Conservation (phyloP, 345 rosid genomes). For the Orychophragmus violaceus region DNA sequence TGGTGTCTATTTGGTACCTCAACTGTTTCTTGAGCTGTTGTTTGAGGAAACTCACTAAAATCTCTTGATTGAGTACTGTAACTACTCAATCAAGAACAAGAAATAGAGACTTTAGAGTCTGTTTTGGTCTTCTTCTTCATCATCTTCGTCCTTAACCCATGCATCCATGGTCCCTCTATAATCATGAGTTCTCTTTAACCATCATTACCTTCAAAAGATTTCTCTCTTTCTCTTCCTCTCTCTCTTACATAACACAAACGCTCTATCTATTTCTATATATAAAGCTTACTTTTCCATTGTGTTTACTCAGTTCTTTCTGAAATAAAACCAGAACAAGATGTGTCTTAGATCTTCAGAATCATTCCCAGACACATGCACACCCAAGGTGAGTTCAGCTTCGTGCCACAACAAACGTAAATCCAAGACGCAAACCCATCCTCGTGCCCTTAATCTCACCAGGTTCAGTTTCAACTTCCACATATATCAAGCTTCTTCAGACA, state of each 20-base stretch:
- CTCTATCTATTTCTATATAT: constrained; percentile 9
- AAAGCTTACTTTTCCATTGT: not conserved
- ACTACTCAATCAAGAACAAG: constrained; percentile 11
- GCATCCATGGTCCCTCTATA: constrained; percentile 40
- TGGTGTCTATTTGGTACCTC: not conserved
- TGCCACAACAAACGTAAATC: constrained; percentile 3
- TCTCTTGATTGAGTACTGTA: not conserved
- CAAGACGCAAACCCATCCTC: not conserved
- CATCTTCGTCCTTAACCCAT: constrained; percentile 30
- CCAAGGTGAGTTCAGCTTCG: not conserved
- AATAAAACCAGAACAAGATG: constrained; percentile 2
- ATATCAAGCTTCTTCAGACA: not conserved
- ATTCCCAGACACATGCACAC: constrained; percentile 5
- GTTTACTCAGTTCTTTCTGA: not conserved
- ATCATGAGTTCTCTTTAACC: constrained; percentile 44
- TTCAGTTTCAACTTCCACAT: constrained; percentile 1
- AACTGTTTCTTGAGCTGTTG: not conserved
- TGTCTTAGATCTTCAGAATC: constrained; percentile 5
- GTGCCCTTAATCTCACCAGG: constrained; percentile 18
- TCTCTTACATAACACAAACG: not conserved
- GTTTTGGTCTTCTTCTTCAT: constrained; percentile 27
- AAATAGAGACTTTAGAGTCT: not conserved
- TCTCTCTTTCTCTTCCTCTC: constrained; percentile 7
- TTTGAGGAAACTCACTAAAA: not conserved
- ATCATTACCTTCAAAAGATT: constrained; percentile 52